Evolutionary conservation across 768 basidiomycete species (phyloP).

Genomic region (Suillus subaureus): DNA sequence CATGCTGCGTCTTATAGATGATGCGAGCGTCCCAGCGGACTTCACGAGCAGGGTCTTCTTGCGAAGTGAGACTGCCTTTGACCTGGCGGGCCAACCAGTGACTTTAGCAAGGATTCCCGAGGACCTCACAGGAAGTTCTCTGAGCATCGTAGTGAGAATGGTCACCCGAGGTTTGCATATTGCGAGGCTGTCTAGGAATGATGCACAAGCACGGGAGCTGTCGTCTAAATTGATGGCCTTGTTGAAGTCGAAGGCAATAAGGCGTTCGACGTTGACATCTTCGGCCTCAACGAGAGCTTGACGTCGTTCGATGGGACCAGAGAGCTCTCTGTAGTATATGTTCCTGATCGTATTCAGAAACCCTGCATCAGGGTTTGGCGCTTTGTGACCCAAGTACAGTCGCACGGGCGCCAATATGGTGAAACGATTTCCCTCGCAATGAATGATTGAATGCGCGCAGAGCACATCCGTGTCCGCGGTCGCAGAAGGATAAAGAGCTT

Average conservation of each 20-base stretch:
- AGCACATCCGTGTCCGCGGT: neutral
- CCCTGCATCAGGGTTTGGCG: neutral
- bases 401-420: neutral
- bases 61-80: neutral
- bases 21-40: neutral
- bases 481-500: neutral
- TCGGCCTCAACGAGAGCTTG: neutral
- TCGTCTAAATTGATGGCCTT: neutral
- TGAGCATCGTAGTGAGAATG: neutral
- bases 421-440: neutral
- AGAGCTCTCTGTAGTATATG: neutral
- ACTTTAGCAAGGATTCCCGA: neutral
- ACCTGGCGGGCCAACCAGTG: neutral
- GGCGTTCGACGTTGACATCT: conserved; percentile 2
- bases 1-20: neutral
- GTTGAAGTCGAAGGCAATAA: conserved; percentile 4
- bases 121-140: neutral
- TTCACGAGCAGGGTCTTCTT: neutral
- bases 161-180: neutral
- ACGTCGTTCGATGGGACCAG: neutral
- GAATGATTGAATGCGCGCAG: neutral
- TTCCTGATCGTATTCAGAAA: neutral
- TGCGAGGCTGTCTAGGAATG: neutral
- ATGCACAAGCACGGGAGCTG: neutral
- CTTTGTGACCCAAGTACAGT: neutral